Percentiles rank a stretch among this genome's conserved stretches.
These are phyloP conservation scores for Arthroderma uncinatum DNA, from an alignment of 2,329 filamentous ascomycete species.

Conservation along the genomic window DNA sequence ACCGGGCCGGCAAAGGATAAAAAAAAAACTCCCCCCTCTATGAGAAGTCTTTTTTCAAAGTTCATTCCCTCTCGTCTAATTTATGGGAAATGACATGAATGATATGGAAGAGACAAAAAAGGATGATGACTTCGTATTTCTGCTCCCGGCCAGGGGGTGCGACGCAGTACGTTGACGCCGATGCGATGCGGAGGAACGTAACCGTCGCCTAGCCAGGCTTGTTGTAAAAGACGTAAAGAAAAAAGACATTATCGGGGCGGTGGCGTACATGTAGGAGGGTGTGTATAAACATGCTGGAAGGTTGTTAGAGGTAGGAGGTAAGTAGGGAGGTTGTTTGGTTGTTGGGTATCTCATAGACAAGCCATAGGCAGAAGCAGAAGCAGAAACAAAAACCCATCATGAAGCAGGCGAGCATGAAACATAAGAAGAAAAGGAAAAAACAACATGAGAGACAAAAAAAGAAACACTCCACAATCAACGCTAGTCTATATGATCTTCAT, in stretches of 20 bases:
- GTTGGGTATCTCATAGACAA: conserved; percentile 5
- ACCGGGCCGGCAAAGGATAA: background rate
- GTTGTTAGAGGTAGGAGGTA: background rate
- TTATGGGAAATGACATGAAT: background rate
- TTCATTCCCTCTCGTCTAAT: background rate
- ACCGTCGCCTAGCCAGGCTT: background rate
- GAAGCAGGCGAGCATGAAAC: background rate
- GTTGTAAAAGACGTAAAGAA: background rate
- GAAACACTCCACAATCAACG: conserved; percentile 28
- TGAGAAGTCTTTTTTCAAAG: background rate
- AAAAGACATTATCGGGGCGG: background rate
- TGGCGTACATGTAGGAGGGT: background rate
- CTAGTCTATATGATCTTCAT: conserved; percentile 39
- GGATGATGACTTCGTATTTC: background rate
- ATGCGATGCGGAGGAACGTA: background rate
- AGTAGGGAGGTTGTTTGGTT: background rate
- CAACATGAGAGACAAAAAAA: conserved; percentile 1
- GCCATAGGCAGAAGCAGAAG: conserved; percentile 1
- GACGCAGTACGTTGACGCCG: background rate
- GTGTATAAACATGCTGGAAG: no score
- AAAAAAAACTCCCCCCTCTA: background rate
- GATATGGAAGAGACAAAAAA: conserved; percentile 1
- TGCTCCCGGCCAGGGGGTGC: background rate
- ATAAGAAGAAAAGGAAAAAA: background rate
- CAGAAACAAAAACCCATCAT: conserved; percentile 1